phyloP scores from a whole-genome alignment of 768 basidiomycete species.

The Xerocomus brunneocitrinus region DNA sequence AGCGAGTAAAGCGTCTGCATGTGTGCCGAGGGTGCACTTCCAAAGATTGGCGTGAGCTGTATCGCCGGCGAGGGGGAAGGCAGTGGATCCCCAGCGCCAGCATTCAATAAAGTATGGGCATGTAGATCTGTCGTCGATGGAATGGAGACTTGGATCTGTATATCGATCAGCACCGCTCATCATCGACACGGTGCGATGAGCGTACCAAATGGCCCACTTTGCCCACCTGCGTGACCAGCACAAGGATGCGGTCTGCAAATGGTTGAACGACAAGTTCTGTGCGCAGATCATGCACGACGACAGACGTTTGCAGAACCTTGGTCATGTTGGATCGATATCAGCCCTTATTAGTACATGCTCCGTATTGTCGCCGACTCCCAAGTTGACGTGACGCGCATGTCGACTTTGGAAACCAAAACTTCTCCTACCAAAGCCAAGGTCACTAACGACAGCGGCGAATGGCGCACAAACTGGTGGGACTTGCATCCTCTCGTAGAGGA shows the following conservation, averaged over 20 bases:
- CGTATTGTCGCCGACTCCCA: neutral
- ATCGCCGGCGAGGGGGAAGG: conserved; percentile 61
- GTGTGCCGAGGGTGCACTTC: conserved; percentile 64
- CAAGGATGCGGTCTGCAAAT: conserved; percentile 75
- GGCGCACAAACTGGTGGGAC: conserved; percentile 75
- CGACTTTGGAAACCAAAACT: conserved; percentile 20
- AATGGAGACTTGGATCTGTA: conserved; percentile 75
- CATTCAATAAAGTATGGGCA: conserved; percentile 12
- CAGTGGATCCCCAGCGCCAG: no score
- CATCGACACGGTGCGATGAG: neutral
- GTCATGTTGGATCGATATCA: conserved; percentile 16
- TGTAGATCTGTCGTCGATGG: conserved; percentile 58
- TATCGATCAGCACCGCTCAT: conserved; percentile 5
- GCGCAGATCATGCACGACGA: conserved; percentile 47
- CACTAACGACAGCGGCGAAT: conserved; percentile 43
- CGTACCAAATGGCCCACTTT: conserved; percentile 85
- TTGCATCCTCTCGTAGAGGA: conserved; percentile 57
- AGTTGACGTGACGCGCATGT: conserved; percentile 11
- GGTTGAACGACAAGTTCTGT: conserved; percentile 78
- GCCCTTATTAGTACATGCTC: neutral
- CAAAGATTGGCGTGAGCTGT: conserved; percentile 73
- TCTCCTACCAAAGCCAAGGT: conserved; percentile 53
- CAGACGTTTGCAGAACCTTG: conserved; percentile 39
- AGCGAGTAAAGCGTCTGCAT: conserved; percentile 69
- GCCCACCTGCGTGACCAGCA: conserved; percentile 87